These are phyloP conservation scores for Gossypium turneri DNA, from an alignment of 345 rosid genomes.

Conservation along the genomic window DNA sequence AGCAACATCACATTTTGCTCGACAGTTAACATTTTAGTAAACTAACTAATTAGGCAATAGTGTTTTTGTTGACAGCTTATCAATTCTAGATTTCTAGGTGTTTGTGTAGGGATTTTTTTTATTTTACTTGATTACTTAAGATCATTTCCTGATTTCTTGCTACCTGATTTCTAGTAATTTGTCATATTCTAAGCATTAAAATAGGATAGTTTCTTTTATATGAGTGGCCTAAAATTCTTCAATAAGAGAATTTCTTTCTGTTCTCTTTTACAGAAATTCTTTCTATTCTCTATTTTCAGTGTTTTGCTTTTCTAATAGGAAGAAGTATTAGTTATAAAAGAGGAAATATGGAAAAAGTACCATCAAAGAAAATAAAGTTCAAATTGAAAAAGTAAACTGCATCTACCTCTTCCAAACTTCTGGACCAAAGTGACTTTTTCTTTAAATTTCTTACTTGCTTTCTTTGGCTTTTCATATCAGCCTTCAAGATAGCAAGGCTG, in stretches of 20 bases:
- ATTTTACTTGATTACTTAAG: no score
- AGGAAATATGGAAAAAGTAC: background rate
- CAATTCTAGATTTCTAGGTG: no score
- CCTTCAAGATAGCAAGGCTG: conserved; percentile 48
- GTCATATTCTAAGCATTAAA: background rate
- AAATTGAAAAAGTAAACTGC: background rate
- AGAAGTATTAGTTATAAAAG: background rate
- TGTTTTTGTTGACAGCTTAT: background rate
- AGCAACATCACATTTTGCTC: background rate
- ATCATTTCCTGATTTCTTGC: background rate
- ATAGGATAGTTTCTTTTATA: background rate
- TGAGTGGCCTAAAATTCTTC: background rate
- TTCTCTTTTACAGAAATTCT: background rate
- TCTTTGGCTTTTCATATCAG: conserved; percentile 72
- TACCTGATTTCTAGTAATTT: background rate
- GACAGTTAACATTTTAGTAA: background rate
- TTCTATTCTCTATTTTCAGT: background rate
- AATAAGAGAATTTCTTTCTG: background rate
- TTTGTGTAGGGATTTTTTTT: no score
- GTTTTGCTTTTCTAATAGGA: background rate
- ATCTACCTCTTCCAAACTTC: conserved; percentile 80
- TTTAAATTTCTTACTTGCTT: conserved; percentile 69
- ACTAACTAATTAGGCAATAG: background rate
- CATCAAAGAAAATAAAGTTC: background rate
- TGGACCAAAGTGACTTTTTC: conserved; percentile 88